phyloP scores from a whole-genome alignment of 192 early-diverging fungal genomes.

The Entrophospora sp. region DNA sequence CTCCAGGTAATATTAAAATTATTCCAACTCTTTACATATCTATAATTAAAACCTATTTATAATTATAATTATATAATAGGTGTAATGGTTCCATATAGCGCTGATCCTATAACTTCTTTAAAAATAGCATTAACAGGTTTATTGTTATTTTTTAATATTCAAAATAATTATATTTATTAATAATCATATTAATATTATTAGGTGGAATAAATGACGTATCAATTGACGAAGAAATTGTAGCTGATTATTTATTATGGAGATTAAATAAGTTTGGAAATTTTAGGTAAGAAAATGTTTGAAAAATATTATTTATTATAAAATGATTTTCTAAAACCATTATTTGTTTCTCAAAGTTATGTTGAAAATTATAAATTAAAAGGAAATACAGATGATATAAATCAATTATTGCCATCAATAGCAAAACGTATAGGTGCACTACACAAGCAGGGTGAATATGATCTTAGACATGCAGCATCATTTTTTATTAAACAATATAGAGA shows the following conservation, averaged over 20 bases:
- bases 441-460: conserved; percentile 56
- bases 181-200: too few relatives aligned
- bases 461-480: conserved; percentile 55
- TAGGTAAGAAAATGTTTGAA: conserved; percentile 24
- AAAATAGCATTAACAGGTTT: conserved; percentile 83
- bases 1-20: conserved; percentile 43
- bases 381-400: conserved; percentile 64
- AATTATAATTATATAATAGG: conserved; percentile 21
- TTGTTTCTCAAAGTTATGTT: conserved; percentile 37
- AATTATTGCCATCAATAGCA: conserved; percentile 57
- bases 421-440: conserved; percentile 56
- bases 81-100: conserved; percentile 83
- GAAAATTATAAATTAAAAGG: conserved; percentile 42
- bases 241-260: conserved; percentile 82
- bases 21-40: too few relatives aligned
- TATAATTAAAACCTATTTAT: neutral
- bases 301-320: neutral
- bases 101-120: conserved; percentile 71
- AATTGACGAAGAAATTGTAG: conserved; percentile 71
- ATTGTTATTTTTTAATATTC: neutral
- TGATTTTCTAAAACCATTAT: neutral
- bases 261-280: conserved; percentile 56
- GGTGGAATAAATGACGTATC: conserved; percentile 78
- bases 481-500: conserved; percentile 74
- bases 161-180: neutral